phyloP scores from a whole-genome alignment of 176 grass and related monocot species.

The Lolium multiflorum region DNA sequence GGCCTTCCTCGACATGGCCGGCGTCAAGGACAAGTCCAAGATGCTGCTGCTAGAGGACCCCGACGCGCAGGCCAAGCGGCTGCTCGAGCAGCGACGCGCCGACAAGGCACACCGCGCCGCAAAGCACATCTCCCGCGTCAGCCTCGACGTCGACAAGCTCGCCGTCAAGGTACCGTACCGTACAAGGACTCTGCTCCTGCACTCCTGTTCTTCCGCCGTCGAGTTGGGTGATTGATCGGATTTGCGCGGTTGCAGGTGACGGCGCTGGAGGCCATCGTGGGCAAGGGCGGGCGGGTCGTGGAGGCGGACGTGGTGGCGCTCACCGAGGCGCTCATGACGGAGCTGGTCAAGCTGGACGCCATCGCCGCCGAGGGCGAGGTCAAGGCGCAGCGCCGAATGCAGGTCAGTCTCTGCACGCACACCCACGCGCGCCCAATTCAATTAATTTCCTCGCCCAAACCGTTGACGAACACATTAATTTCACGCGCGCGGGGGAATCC shows the following conservation, averaged over 20 bases:
- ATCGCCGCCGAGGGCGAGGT: constrained; percentile 86
- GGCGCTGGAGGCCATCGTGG: constrained; percentile 72
- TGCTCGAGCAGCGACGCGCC: constrained; percentile 71
- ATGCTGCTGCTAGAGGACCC: constrained; percentile 81
- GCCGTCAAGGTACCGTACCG: constrained; percentile 59
- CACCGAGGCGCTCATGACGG: constrained; percentile 89
- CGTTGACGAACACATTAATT: constrained; percentile 4
- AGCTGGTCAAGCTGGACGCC: constrained; percentile 89
- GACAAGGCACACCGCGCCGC: constrained; percentile 73
- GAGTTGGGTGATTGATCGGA: not conserved
- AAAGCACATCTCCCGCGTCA: constrained; percentile 70
- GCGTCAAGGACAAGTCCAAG: constrained; percentile 93
- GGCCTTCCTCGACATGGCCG: constrained; percentile 76
- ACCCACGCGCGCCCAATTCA: not conserved
- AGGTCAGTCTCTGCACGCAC: constrained; percentile 48
- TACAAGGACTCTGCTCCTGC: not conserved
- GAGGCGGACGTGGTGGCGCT: constrained; percentile 75
- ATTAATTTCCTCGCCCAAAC: not conserved
- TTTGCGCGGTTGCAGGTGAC: constrained; percentile 55
- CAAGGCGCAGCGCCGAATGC: constrained; percentile 70
- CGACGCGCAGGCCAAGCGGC: constrained; percentile 73
- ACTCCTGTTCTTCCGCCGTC: no score
- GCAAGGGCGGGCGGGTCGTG: constrained; percentile 76
- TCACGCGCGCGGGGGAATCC: not conserved
- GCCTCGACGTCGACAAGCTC: constrained; percentile 84